Evolutionary conservation across 805 yeast genomes (phyloP), one percentile per base, ranked within the genome.

Genomic region (Candida coquimbonensis): DNA sequence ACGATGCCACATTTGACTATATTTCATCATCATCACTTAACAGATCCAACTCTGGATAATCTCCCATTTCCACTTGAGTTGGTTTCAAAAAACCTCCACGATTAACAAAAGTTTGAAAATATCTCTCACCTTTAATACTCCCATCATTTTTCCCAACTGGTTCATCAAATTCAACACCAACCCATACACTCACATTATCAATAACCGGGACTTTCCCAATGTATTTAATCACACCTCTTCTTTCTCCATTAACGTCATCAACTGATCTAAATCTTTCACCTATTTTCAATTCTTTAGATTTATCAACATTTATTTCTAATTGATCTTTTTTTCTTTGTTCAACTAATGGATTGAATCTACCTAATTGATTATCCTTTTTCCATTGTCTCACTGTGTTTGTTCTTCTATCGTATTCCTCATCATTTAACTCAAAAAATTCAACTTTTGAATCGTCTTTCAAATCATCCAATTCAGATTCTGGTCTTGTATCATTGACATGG

Each of bases 81-180:
- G 96, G 95, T 48, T 77, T 77, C 13, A 89, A 78, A 61, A 91
- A 87, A 7, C 88, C 80, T 6, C 97, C 97, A 56, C 86, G 81
- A 19, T 74, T 73, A 0, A 56, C 56, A 7, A 57, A 56, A 7
- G 68, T 66, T 31, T 88, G 78, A 5, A 91, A 90, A 51, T 85
- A 74, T 33, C 70, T 56, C 1, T 53, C 60, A 0, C 87, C 89
- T 33, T 79, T 77, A 36, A 88, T 67, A 19, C 78, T 65, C 0
- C 98, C 98, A 57, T 87, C 78, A 57, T 90, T 87, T 61, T 84
- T 87, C 6, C 98, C 98, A 8, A 76, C 74, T 0, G 97, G 91
- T 53, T 85, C 88, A 54, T 86, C 93, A 45, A 89, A 80, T 54
- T 82, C 86, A 4, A 91, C 75, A 0, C 97, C 98, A 29, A 86